Conservation (phyloP, 331 rosid genomes). For the Prunus yedoensis region DNA sequence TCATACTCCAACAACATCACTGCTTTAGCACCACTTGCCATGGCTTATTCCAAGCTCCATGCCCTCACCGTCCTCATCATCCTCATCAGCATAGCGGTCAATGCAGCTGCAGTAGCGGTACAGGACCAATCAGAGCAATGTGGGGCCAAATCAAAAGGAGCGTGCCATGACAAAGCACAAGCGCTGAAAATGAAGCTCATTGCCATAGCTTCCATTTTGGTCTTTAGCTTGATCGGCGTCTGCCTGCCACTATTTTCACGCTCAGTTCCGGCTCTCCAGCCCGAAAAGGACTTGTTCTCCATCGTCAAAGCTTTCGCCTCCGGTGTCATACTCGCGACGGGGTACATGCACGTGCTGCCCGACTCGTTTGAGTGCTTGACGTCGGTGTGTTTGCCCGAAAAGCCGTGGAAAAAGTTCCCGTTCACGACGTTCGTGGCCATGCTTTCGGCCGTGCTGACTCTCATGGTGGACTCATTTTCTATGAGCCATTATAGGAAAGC, state of each 20-base stretch:
- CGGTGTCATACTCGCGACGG: slow-evolving; percentile 72
- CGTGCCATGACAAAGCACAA: slow-evolving; percentile 33
- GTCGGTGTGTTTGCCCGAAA: slow-evolving; percentile 51
- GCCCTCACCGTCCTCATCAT: slow-evolving; percentile 2
- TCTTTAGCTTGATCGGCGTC: slow-evolving; percentile 49
- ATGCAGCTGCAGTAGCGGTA: not conserved
- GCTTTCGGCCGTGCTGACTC: slow-evolving; percentile 50
- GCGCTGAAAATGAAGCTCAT: slow-evolving; percentile 45
- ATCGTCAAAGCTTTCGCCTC: slow-evolving; percentile 67
- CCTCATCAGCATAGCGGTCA: not conserved
- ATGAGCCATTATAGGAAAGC: slow-evolving; percentile 39
- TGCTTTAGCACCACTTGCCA: too few species aligned
- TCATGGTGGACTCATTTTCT: slow-evolving; percentile 61
- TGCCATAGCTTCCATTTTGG: slow-evolving; percentile 47
- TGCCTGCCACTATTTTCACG: slow-evolving; percentile 45
- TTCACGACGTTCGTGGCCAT: slow-evolving; percentile 57
- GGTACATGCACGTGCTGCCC: slow-evolving; percentile 84
- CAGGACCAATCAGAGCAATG: slow-evolving; percentile 20
- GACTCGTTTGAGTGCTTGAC: slow-evolving; percentile 50
- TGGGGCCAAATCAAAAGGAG: not conserved
- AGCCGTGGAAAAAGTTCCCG: slow-evolving; percentile 63
- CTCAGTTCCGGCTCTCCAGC: slow-evolving; percentile 39
- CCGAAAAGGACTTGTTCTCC: slow-evolving; percentile 41
- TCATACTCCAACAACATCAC: not conserved
- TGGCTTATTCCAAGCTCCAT: slow-evolving; percentile 4